phyloP scores from a whole-genome alignment of 2,329 filamentous ascomycete genomes.

The Didymosphaeria variabile region DNA sequence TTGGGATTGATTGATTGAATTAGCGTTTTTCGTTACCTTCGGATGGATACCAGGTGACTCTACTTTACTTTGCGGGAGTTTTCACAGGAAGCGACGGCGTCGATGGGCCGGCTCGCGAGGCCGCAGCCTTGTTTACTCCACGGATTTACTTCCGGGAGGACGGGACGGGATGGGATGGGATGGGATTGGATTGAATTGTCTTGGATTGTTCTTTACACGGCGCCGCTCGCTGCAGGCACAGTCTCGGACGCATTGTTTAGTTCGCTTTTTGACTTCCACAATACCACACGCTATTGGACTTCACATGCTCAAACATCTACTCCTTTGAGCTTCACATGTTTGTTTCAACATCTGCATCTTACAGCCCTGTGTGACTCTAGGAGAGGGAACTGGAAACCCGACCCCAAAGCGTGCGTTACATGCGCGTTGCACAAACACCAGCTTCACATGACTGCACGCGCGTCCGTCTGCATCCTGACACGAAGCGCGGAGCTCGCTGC shows the following conservation, averaged over 20 bases:
- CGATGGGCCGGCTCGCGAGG: not conserved
- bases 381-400: not conserved
- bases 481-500: too few species aligned
- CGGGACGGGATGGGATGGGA: too few species aligned
- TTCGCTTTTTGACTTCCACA: conserved; percentile 1
- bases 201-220: not conserved
- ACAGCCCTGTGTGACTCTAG: too few species aligned
- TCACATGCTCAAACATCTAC: conserved; percentile 1
- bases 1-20: too few species aligned
- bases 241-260: not conserved
- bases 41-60: too few species aligned
- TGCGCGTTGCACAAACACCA: too few species aligned
- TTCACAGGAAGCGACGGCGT: not conserved
- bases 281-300: conserved; percentile 4
- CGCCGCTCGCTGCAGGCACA: conserved; percentile 4
- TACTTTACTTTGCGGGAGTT: conserved; percentile 1
- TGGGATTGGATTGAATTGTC: too few species aligned
- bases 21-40: conserved; percentile 5
- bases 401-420: not conserved
- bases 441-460: too few species aligned
- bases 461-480: too few species aligned
- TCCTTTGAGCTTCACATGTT: too few species aligned
- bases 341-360: too few species aligned
- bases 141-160: not conserved
- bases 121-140: not conserved